Evolutionary conservation across 345 rosid species (phyloP).

Genomic region (Excoecaria agallocha): DNA sequence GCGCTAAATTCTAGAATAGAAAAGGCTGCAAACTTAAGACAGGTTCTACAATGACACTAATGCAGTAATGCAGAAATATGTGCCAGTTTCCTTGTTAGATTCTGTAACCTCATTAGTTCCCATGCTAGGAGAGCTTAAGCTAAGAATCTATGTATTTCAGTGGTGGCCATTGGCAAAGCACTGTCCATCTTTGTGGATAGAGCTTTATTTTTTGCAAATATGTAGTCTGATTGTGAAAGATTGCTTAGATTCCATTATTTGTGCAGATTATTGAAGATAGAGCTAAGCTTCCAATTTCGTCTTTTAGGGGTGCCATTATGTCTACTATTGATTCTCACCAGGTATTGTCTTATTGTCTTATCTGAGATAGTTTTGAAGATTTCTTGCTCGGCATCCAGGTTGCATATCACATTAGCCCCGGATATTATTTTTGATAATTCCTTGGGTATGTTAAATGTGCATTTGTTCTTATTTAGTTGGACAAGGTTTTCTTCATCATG

Average conservation of each 20-base stretch:
- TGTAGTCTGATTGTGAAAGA: slow-evolving; percentile 16
- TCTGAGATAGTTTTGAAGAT: slow-evolving; percentile 19
- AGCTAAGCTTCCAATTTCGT: slow-evolving; percentile 80
- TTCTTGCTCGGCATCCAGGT: slow-evolving; percentile 12
- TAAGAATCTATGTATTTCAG: slow-evolving; percentile 15
- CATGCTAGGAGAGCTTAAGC: slow-evolving; percentile 3
- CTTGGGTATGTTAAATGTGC: neutral
- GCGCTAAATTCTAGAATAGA: slow-evolving; percentile 47
- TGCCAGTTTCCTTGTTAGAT: slow-evolving; percentile 15
- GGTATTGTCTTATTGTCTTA: slow-evolving; percentile 41
- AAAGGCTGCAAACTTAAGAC: slow-evolving; percentile 48
- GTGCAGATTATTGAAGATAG: slow-evolving; percentile 65
- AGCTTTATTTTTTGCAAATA: slow-evolving; percentile 19
- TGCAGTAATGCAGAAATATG: slow-evolving; percentile 13
- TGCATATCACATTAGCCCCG: neutral
- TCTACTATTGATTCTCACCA: slow-evolving; percentile 74
- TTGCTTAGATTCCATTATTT: slow-evolving; percentile 30
- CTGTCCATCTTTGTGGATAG: slow-evolving; percentile 20
- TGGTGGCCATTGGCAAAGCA: neutral
- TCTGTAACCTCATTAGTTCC: neutral
- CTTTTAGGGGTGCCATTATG: slow-evolving; percentile 63
- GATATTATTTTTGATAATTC: slow-evolving; percentile 1
- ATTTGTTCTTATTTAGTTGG: slow-evolving; percentile 6
- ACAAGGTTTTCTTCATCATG: too few relatives aligned
- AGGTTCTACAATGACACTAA: slow-evolving; percentile 45